These are phyloP conservation scores for Pleoardoris graminearum DNA, from an alignment of 2,329 filamentous ascomycete species.

Conservation along the genomic window DNA sequence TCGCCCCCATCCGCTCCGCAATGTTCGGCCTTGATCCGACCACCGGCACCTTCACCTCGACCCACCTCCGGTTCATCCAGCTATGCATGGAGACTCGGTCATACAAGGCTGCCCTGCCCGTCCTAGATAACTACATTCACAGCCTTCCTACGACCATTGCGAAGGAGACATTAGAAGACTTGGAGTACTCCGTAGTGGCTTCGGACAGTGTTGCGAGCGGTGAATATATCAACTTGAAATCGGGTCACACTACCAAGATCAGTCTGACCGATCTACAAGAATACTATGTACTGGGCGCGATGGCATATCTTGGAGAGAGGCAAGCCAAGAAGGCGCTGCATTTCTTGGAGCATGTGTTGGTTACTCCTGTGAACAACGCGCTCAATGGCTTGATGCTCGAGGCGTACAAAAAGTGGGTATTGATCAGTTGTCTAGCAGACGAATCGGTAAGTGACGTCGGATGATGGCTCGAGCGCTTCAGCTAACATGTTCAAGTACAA, in stretches of 20 bases:
- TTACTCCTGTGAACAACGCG: slow-evolving; percentile 66
- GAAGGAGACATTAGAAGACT: slow-evolving; percentile 28
- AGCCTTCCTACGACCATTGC: slow-evolving; percentile 60
- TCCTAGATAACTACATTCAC: slow-evolving; percentile 68
- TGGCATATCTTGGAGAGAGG: slow-evolving; percentile 51
- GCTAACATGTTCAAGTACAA: slow-evolving; percentile 42
- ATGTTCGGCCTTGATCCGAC: slow-evolving; percentile 69
- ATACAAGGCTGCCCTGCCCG: slow-evolving; percentile 59
- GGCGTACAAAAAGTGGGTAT: slow-evolving; percentile 88
- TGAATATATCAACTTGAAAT: slow-evolving; percentile 63
- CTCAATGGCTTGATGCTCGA: slow-evolving; percentile 81
- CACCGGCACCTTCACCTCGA: slow-evolving; percentile 66
- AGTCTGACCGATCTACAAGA: slow-evolving; percentile 58
- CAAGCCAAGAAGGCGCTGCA: slow-evolving; percentile 50
- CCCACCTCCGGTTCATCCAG: slow-evolving; percentile 62
- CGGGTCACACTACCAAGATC: slow-evolving; percentile 61
- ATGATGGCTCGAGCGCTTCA: neutral
- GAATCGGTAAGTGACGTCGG: slow-evolving; percentile 58
- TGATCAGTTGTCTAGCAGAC: slow-evolving; percentile 72
- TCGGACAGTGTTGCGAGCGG: slow-evolving; percentile 50
- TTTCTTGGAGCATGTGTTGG: slow-evolving; percentile 56
- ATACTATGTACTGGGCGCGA: slow-evolving; percentile 56
- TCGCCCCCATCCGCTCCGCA: slow-evolving; percentile 53
- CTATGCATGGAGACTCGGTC: slow-evolving; percentile 60
- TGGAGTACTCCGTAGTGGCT: slow-evolving; percentile 47